phyloP scores from a whole-genome alignment of 2,329 filamentous ascomycete species.

The Phaeosphaeria sp. region DNA sequence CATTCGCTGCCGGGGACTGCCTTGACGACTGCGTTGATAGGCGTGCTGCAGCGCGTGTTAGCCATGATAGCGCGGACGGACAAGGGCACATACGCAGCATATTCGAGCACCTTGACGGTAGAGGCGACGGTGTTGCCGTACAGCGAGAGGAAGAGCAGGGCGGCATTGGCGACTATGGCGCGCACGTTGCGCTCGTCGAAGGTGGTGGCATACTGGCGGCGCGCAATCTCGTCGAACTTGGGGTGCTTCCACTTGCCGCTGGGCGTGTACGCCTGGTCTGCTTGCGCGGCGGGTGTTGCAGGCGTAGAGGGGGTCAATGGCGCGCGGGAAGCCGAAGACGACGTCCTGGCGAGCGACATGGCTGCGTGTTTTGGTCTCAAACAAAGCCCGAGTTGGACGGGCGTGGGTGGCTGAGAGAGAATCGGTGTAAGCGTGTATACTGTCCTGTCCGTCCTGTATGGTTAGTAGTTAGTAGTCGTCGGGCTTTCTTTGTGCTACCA shows the following conservation, averaged over 20 bases:
- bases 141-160: slow-evolving; percentile 60
- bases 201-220: slow-evolving; percentile 76
- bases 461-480: slow-evolving; percentile 31
- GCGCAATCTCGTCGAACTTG: slow-evolving; percentile 82
- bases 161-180: slow-evolving; percentile 71
- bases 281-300: slow-evolving; percentile 34
- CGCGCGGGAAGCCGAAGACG: slow-evolving; percentile 2
- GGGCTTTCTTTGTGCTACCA: not conserved
- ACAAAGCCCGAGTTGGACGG: not conserved
- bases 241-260: slow-evolving; percentile 91
- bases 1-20: slow-evolving; percentile 47
- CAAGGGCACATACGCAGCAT: slow-evolving; percentile 27
- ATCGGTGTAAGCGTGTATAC: not conserved
- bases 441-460: slow-evolving; percentile 19
- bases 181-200: slow-evolving; percentile 81
- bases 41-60: slow-evolving; percentile 38
- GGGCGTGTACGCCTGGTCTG: slow-evolving; percentile 38
- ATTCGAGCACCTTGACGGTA: slow-evolving; percentile 27
- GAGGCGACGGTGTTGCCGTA: slow-evolving; percentile 32
- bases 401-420: not conserved
- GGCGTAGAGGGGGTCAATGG: slow-evolving; percentile 31
- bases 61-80: slow-evolving; percentile 1
- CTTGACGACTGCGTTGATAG: slow-evolving; percentile 44
- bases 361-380: slow-evolving; percentile 4
- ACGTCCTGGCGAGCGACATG: slow-evolving; percentile 26